These are phyloP conservation scores for Aphanomyces stellatus DNA, from an alignment of 352 stramenopile species.

Conservation along the genomic window DNA sequence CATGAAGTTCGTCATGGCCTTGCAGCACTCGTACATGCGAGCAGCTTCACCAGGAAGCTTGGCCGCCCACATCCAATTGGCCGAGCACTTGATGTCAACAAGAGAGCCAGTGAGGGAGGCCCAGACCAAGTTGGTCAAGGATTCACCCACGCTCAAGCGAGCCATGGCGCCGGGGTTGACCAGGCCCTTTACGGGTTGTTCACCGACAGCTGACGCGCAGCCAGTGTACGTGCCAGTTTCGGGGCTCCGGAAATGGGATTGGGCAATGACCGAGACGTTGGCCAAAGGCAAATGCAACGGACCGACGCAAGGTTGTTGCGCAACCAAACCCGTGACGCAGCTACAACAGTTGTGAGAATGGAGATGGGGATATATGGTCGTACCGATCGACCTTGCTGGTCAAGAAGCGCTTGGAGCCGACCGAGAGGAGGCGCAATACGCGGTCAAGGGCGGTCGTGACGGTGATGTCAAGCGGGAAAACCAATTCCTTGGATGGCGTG, in stretches of 20 bases:
- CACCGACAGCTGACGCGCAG: constrained; percentile 94
- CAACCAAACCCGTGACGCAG: constrained; percentile 96
- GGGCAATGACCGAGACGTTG: constrained; percentile 96
- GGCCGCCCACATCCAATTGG: constrained; percentile 99
- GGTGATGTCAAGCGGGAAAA: constrained; percentile 84
- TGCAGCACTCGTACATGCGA: constrained; percentile 98
- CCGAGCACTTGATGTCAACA: constrained; percentile 97
- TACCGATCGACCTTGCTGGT: constrained; percentile 94
- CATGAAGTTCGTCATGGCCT: constrained; percentile 93
- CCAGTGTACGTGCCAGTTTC: constrained; percentile 81
- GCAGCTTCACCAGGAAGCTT: constrained; percentile 98
- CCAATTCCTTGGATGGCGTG: constrained; percentile 26
- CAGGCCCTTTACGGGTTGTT: constrained; percentile 97
- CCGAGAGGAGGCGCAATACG: constrained; percentile 92
- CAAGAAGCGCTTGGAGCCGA: constrained; percentile 97
- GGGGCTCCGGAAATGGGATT: constrained; percentile 88
- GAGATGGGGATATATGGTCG: background rate
- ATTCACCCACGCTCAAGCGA: constrained; percentile 93
- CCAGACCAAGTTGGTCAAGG: constrained; percentile 98
- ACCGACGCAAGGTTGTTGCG: constrained; percentile 98
- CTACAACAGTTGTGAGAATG: background rate
- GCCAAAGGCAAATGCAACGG: constrained; percentile 95
- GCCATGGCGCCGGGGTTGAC: constrained; percentile 94
- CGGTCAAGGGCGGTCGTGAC: constrained; percentile 88
- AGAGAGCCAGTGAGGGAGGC: constrained; percentile 83